These are phyloP conservation scores for Fusarium sp. DNA, from an alignment of 2,329 filamentous ascomycete genomes.

Conservation along the genomic window DNA sequence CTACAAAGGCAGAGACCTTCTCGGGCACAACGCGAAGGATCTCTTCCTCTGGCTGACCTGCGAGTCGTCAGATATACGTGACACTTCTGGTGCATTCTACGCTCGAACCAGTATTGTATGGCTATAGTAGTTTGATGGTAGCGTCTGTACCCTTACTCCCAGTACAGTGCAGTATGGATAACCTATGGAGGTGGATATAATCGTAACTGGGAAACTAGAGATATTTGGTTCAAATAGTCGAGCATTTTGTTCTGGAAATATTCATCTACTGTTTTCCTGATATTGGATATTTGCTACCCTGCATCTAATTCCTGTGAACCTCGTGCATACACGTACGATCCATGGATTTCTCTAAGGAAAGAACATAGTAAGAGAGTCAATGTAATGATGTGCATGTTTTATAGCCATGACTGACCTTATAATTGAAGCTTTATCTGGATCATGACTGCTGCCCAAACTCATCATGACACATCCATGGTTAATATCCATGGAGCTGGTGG, in stretches of 20 bases:
- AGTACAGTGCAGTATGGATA: background rate
- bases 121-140: background rate
- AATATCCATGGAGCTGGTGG: background rate
- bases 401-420: background rate
- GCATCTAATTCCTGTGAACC: background rate
- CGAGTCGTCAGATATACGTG: constrained; percentile 45
- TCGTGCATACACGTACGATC: background rate
- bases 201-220: background rate
- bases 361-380: background rate
- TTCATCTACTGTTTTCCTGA: background rate
- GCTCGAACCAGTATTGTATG: constrained; percentile 56
- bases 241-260: background rate
- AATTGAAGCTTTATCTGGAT: background rate
- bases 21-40: background rate
- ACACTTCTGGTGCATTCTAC: constrained; percentile 50
- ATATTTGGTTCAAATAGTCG: background rate
- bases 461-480: background rate
- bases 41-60: background rate
- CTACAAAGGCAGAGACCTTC: constrained; percentile 6
- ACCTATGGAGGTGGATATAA: background rate
- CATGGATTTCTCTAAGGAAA: background rate
- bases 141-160: constrained; percentile 1
- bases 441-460: background rate
- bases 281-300: background rate
- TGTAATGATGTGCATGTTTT: background rate